Base-by-base conservation (phyloP, 805 yeast genomes). In the Candida schatavii region DNA sequence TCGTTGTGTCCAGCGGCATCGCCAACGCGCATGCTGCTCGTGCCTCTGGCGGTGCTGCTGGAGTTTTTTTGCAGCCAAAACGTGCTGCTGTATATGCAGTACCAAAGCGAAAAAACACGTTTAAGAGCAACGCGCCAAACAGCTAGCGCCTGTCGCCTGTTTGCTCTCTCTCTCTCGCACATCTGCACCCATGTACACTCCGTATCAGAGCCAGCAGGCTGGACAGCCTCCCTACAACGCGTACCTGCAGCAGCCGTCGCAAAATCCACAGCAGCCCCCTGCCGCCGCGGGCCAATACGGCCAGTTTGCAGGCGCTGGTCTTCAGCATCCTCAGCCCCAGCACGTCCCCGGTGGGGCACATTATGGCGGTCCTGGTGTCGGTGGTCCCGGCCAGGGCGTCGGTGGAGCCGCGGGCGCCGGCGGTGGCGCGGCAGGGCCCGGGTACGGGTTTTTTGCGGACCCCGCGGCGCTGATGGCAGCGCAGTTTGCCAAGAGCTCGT, bases 381-480 rank as follows among this genome's bases (percentile, higher is more conserved):
- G 45, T 35, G 51, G 35, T 19, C 41, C 42, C 44, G 39, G 39
- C 18, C 52, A 46, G 18, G 53, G 48, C 17, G 52, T 49, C 29
- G 45, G 44, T 14, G 44, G 38, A 22, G 55, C 46, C 22, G 36
- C 52, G 40, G 46, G 44, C 31, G 37, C 15, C 5, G 42, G 42
- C 7, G 32, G 31, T 13, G 35, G 10, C 21, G 11, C 35, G 13
- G 9, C 35, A 13, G 47, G 39, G 22, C 10, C 27, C 27, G 35
- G 39, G 19, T 45, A 52, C 47, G 62, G 69, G 29, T 70, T 87
- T 48, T 75, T 88, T 60, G 78, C 75, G 48, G 95, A 88, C 57
- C 90, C 95, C 26, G 76, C 87, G 13, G 80, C 95, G 0, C 79
- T 85, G 42, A 75, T 89, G 74, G 96, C 97, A 1, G 77, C 90